Conservation (phyloP, 208 protist genomes). For the Leishmania martiniquensis region DNA sequence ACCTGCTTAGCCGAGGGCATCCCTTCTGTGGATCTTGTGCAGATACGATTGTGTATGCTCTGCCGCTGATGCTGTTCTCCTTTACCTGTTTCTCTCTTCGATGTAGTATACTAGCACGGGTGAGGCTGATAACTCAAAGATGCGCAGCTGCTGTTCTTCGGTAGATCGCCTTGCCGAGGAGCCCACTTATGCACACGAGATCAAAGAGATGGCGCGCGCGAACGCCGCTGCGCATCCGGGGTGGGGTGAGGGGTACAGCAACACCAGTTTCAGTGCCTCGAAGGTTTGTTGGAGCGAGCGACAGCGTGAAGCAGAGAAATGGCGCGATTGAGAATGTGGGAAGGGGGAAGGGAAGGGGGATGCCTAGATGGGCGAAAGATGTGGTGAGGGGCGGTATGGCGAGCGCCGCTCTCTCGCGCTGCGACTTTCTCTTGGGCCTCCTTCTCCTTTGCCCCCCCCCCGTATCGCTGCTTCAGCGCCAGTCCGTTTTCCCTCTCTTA, state of each 20-base stretch:
- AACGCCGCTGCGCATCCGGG: background rate
- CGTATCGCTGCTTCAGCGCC: background rate
- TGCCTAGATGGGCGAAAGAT: no score
- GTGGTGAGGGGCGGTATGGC: no score
- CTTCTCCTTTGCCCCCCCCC: background rate
- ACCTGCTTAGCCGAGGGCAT: background rate
- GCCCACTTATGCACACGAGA: background rate
- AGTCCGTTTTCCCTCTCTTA: background rate
- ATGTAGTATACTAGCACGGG: background rate
- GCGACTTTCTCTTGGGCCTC: background rate
- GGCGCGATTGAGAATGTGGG: background rate
- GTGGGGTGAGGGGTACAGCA: background rate
- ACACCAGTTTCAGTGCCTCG: background rate
- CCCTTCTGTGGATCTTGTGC: background rate
- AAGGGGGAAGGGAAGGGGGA: background rate
- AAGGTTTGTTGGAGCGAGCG: background rate
- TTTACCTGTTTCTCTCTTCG: conserved; percentile 1
- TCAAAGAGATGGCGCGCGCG: background rate
- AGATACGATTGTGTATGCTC: background rate
- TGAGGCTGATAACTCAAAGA: background rate
- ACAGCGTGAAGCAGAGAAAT: background rate
- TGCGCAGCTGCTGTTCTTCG: background rate
- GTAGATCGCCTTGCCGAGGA: background rate
- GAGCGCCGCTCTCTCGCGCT: background rate
- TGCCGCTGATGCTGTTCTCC: background rate